phyloP scores from a whole-genome alignment of 108 stramenopile genomes.

The Aurantiochytrium sp. region DNA sequence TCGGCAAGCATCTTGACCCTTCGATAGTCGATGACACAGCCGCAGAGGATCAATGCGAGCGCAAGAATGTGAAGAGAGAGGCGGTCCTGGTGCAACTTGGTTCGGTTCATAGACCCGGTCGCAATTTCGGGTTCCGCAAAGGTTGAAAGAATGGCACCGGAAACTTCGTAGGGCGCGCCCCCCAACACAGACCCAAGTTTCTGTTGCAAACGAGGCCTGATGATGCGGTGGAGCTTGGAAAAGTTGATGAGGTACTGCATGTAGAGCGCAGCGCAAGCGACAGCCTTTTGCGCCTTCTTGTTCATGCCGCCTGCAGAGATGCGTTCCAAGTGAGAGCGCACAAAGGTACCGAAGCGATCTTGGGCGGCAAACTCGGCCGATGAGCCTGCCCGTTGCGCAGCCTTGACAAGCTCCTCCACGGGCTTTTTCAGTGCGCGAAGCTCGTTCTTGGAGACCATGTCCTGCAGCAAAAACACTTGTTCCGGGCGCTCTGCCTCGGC shows the following conservation, averaged over 20 bases:
- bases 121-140: background rate
- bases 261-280: background rate
- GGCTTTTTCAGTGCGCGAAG: background rate
- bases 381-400: background rate
- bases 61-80: background rate
- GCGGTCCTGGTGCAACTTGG: background rate
- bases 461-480: background rate
- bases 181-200: background rate
- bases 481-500: background rate
- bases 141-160: background rate
- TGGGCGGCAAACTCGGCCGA: background rate
- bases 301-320: background rate
- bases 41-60: background rate
- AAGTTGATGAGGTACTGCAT: background rate
- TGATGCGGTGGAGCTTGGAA: background rate
- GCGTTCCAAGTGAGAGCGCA: background rate
- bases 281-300: background rate
- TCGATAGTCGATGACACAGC: background rate
- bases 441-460: background rate
- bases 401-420: background rate
- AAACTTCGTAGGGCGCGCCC: background rate
- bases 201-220: background rate
- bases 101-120: background rate
- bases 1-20: background rate
- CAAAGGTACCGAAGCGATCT: background rate